These are phyloP conservation scores for Gypsophila paniculata DNA, from an alignment of 179 eudicot species.

Conservation along the genomic window DNA sequence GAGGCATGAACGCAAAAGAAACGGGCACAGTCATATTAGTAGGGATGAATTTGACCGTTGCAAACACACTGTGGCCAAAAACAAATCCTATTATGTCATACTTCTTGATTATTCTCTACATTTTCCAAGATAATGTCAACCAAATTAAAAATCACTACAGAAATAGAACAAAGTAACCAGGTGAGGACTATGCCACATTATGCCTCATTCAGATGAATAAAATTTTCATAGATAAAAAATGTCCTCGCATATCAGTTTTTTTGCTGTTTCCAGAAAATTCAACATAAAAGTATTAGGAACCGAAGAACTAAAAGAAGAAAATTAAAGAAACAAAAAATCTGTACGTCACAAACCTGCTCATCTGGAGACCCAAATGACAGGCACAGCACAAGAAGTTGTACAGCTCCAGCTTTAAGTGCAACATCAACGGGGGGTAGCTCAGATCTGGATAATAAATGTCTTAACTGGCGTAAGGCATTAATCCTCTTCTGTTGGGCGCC, in stretches of 20 bases:
- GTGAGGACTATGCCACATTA: neutral
- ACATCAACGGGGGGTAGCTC: slow-evolving; percentile 95
- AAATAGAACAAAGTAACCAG: neutral
- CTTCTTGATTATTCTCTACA: neutral
- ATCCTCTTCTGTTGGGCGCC: slow-evolving; percentile 76
- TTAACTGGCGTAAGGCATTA: slow-evolving; percentile 66
- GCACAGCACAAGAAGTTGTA: slow-evolving; percentile 76
- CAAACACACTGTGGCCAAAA: neutral
- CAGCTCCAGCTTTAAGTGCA: slow-evolving; percentile 76
- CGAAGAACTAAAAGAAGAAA: neutral
- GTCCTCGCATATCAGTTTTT: neutral
- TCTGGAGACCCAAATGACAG: slow-evolving; percentile 91
- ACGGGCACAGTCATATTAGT: neutral
- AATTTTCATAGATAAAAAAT: neutral
- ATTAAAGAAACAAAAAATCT: slow-evolving; percentile 1
- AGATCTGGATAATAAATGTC: slow-evolving; percentile 75
- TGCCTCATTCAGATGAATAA: neutral
- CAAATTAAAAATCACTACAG: neutral
- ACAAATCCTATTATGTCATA: neutral
- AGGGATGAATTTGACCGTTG: neutral
- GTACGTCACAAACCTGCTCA: slow-evolving; percentile 63
- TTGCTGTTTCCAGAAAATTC: neutral
- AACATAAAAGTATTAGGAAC: neutral
- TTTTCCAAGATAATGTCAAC: neutral
- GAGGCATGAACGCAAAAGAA: neutral